Evolutionary conservation across 2,329 filamentous ascomycete species (phyloP), one percentile per base, ranked within the genome.

Genomic region (Diplodia sapinea): DNA sequence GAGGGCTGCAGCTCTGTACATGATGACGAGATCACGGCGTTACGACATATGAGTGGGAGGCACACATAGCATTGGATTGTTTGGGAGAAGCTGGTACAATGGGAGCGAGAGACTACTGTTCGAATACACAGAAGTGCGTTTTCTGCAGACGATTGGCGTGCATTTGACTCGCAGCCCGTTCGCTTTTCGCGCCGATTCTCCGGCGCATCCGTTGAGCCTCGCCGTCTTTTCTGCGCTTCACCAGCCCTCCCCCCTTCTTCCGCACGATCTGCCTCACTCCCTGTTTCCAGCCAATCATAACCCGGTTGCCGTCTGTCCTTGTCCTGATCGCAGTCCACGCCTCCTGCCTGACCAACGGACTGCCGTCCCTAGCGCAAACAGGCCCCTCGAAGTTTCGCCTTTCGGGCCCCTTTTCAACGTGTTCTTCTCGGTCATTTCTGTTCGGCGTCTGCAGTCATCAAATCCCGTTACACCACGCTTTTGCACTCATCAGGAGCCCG

Each of bases 171-270:
- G 57, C 57, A 51, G 47, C 50, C 59, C 47, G 47, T 49, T 36
- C 50, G 49, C 49, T n/a, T 33, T 62, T 62, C 43, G 47, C 59
- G 59, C 59, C 59, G 59, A 63, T 49, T 47, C 50, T 63, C 59
- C 59, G 59, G 59, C 59, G 47, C 50, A 63, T 63, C 59, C 59
- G 59, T 29, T 63, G 59, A 36, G 47, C 59, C 50, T 63, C 59
- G 29, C 40, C 59, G 43, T 63, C 47, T 63, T 63, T 51, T 63
- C 59, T 63, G 47, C 59, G 47, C 47, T 40, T 51, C 59, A 51
- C 59, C 59, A 63, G 50, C 59, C 6, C 59, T 26, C 29, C 26
- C 43, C 31, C 59, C 54, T 51, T 43, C 59, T 38, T 63, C 31
- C 29, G 59, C 59, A 63, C 59, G 59, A 63, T 63, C 59, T 63